phyloP scores from a whole-genome alignment of 345 rosid species.

The Eucalyptus erythrocorys region DNA sequence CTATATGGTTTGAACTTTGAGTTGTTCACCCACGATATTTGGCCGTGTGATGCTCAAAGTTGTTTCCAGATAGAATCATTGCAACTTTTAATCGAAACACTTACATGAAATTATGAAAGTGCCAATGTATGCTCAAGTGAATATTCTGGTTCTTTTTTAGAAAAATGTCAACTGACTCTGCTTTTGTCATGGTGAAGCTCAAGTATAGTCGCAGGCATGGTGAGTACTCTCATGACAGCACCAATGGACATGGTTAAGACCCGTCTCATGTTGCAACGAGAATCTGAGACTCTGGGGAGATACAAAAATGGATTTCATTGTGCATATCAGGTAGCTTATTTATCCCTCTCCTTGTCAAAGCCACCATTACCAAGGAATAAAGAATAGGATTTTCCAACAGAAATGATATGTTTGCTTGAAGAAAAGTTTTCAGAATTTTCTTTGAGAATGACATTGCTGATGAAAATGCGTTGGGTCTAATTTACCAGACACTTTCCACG shows the following conservation, averaged over 20 bases:
- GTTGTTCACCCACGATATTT: not conserved
- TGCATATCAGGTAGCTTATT: slow-evolving; percentile 47
- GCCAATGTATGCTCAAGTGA: not conserved
- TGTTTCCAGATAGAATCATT: not conserved
- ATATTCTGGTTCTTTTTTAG: not conserved
- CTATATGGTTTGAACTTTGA: not conserved
- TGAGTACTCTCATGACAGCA: slow-evolving; percentile 68
- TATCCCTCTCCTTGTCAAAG: not conserved
- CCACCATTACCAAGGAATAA: not conserved
- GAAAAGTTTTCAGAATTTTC: not conserved
- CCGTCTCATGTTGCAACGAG: slow-evolving; percentile 76
- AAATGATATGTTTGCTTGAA: not conserved
- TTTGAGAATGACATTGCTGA: not conserved
- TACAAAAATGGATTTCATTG: slow-evolving; percentile 84
- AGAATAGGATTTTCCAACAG: not conserved
- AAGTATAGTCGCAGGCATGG: slow-evolving; percentile 59
- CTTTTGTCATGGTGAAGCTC: slow-evolving; percentile 34
- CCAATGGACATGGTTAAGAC: slow-evolving; percentile 90
- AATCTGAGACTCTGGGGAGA: slow-evolving; percentile 26
- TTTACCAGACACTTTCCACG: not conserved
- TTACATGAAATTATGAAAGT: not conserved
- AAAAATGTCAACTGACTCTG: not conserved
- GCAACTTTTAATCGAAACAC: not conserved
- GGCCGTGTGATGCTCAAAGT: not conserved
- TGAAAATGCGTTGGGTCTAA: not conserved